These are phyloP conservation scores for Cantharellus anzutake DNA, from an alignment of 768 basidiomycete species.

Conservation along the genomic window DNA sequence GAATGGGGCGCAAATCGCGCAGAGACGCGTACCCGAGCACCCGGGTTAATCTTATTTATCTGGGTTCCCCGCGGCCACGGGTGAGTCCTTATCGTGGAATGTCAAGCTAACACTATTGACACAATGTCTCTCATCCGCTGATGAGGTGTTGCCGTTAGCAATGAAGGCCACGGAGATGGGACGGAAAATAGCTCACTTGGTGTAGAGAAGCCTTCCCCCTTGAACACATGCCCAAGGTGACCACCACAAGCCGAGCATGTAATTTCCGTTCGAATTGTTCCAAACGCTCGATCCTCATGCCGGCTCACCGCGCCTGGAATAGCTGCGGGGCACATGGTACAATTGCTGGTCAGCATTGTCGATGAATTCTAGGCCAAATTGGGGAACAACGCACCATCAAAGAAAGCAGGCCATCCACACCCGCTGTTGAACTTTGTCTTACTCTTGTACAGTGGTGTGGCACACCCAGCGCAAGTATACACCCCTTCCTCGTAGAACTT, in stretches of 20 bases:
- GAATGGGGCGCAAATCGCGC: neutral
- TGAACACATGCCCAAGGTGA: slow-evolving; percentile 91
- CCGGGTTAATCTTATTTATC: neutral
- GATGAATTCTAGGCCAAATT: neutral
- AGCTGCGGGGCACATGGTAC: slow-evolving; percentile 25
- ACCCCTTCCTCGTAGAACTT: slow-evolving; percentile 42
- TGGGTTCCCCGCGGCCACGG: slow-evolving; percentile 22
- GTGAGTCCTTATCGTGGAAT: slow-evolving; percentile 15
- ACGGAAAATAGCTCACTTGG: slow-evolving; percentile 36
- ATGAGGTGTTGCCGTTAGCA: neutral
- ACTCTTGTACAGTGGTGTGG: slow-evolving; percentile 71
- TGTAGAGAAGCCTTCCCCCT: slow-evolving; percentile 65
- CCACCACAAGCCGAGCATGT: slow-evolving; percentile 81
- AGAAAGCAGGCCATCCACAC: slow-evolving; percentile 98
- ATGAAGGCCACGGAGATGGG: neutral
- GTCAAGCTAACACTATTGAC: slow-evolving; percentile 79
- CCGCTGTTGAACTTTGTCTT: slow-evolving; percentile 82
- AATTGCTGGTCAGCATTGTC: neutral
- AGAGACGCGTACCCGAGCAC: too few species aligned
- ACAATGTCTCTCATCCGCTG: slow-evolving; percentile 72
- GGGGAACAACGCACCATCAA: slow-evolving; percentile 38
- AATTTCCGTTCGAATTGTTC: slow-evolving; percentile 64
- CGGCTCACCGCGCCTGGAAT: slow-evolving; percentile 70
- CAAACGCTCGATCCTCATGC: slow-evolving; percentile 49
- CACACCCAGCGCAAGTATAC: slow-evolving; percentile 65